Conservation (phyloP, 495 filamentous ascomycete genomes). For the Glonium stellatum region DNA sequence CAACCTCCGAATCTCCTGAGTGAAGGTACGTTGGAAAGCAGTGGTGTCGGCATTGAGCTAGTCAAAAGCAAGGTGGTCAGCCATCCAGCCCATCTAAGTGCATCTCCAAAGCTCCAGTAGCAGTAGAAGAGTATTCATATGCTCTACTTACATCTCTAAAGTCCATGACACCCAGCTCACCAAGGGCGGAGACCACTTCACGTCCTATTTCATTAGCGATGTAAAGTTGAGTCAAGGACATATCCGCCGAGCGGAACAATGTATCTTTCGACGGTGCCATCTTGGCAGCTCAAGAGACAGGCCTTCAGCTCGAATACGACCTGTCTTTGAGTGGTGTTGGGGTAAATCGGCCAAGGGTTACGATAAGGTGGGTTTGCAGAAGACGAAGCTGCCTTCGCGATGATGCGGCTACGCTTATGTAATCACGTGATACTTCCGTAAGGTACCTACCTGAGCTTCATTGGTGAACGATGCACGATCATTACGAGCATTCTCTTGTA, state of each 20-base stretch:
- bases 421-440: too few relatives aligned
- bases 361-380: not conserved
- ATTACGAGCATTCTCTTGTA: too few relatives aligned
- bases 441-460: too few relatives aligned
- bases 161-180: constrained; percentile 90
- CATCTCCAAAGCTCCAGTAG: constrained; percentile 9
- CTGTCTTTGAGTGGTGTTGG: not conserved
- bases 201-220: constrained; percentile 97
- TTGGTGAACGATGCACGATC: too few relatives aligned
- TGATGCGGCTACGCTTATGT: not conserved
- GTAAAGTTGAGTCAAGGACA: constrained; percentile 99
- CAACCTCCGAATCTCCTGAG: constrained; percentile 89
- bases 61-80: constrained; percentile 17
- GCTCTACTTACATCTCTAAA: constrained; percentile 79
- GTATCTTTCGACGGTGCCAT: constrained; percentile 66
- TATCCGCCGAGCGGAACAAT: constrained; percentile 98
- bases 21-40: constrained; percentile 95
- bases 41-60: constrained; percentile 82
- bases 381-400: constrained; percentile 2
- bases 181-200: constrained; percentile 93
- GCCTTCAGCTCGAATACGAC: not conserved
- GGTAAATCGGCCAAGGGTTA: not conserved
- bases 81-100: constrained; percentile 9
- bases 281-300: constrained; percentile 27
- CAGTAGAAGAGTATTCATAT: not conserved